A percentile compares a stretch with the other conserved stretches of the same genome.
Evolutionary conservation across 2,329 filamentous ascomycete species (phyloP).

Genomic region (Trichoderma simmonsii): DNA sequence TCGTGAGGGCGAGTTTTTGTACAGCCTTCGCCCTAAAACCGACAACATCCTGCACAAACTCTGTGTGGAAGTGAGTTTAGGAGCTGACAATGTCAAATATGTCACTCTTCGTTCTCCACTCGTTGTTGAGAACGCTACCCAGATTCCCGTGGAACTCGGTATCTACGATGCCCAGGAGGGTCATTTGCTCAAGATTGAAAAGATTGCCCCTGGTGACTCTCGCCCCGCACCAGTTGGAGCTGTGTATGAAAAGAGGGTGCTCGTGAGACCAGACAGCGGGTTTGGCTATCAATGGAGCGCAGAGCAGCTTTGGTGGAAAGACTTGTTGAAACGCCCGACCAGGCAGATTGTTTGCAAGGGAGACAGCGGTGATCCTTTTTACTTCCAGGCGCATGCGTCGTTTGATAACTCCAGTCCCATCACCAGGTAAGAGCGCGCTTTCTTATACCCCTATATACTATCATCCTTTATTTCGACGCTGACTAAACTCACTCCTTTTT

Average conservation of each 20-base stretch:
- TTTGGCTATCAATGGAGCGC: constrained; percentile 96
- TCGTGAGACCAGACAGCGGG: constrained; percentile 88
- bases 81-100: constrained; percentile 95
- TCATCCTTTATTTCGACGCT: neutral
- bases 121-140: constrained; percentile 90
- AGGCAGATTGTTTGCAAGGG: constrained; percentile 85
- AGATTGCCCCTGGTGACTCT: constrained; percentile 87
- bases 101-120: constrained; percentile 92
- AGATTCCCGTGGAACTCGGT: constrained; percentile 91
- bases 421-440: constrained; percentile 53
- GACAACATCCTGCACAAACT: constrained; percentile 83
- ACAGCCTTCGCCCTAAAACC: constrained; percentile 82
- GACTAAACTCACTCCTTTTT: neutral
- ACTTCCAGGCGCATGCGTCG: constrained; percentile 89
- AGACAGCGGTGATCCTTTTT: constrained; percentile 85
- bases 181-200: constrained; percentile 94
- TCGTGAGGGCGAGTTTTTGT: constrained; percentile 90
- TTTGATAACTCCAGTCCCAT: constrained; percentile 83
- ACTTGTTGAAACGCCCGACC: constrained; percentile 79
- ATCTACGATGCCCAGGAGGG: constrained; percentile 85
- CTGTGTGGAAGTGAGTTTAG: constrained; percentile 86
- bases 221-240: constrained; percentile 89
- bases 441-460: neutral
- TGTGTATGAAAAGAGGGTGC: constrained; percentile 80
- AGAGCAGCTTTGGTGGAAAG: constrained; percentile 88